Evolutionary conservation across 371 early-diverging fungal genomes (phyloP).

Genomic region (Umbelopsis sp.): DNA sequence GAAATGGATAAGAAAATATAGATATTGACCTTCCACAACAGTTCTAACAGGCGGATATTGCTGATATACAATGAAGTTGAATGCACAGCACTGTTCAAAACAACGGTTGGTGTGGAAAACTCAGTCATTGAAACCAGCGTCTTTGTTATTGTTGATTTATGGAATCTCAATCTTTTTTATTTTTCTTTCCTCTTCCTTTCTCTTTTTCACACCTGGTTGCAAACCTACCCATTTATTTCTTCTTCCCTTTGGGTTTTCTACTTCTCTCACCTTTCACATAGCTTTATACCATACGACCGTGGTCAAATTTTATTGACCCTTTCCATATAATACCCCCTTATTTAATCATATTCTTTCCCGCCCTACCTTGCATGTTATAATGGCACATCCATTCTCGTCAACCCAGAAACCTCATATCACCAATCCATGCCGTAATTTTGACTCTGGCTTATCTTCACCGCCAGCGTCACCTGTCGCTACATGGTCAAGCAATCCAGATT

Average conservation of each 20-base stretch:
- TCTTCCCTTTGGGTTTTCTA: neutral
- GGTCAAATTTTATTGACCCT: too few relatives aligned
- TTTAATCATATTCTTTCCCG: neutral
- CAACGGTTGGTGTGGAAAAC: neutral
- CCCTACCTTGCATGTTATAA: neutral
- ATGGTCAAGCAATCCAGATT: neutral
- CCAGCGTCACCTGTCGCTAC: neutral
- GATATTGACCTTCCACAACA: too few relatives aligned
- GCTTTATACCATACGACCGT: too few relatives aligned
- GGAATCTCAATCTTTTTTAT: neutral
- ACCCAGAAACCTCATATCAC: neutral
- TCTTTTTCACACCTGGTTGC: neutral
- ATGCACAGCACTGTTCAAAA: too few relatives aligned
- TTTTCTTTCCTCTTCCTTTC: neutral
- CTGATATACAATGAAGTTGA: neutral
- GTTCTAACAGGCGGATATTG: too few relatives aligned
- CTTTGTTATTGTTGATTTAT: slow-evolving; percentile 2
- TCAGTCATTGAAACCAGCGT: slow-evolving; percentile 2
- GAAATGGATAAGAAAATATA: too few relatives aligned
- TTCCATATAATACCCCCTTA: neutral
- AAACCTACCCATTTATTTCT: neutral
- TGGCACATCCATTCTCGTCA: neutral
- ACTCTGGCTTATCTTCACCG: neutral
- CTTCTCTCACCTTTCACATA: too few relatives aligned
- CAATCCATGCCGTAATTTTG: neutral